Conservation (phyloP, 2,329 filamentous ascomycete genomes). For the Pestalotiopsis fici region DNA sequence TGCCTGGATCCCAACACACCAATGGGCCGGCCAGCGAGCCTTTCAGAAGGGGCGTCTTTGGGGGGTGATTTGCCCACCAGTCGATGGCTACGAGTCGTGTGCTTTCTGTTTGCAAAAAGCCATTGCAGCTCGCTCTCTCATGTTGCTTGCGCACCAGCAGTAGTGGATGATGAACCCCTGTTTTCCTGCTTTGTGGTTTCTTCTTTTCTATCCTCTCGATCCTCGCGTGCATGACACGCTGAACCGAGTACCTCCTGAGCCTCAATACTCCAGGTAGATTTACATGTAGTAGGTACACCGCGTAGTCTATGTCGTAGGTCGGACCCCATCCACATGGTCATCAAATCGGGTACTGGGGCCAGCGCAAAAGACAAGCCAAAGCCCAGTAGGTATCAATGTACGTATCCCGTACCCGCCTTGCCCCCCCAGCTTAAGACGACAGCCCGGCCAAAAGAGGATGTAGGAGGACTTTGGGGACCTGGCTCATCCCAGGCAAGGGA, state of each 20-base stretch:
- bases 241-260: neutral
- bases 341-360: too few species aligned
- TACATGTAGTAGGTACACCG: neutral
- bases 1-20: neutral
- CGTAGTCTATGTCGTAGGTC: neutral
- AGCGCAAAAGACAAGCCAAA: too few species aligned
- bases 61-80: neutral
- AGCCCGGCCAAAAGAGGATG: neutral
- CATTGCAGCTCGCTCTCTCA: neutral
- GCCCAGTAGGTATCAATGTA: too few species aligned
- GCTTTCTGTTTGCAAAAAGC: neutral
- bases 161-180: neutral
- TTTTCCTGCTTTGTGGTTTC: neutral
- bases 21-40: neutral
- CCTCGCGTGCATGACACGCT: neutral
- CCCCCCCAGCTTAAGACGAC: neutral
- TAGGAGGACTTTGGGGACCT: neutral
- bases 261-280: neutral
- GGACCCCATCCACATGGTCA: neutral
- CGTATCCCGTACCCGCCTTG: neutral
- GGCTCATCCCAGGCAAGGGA: neutral
- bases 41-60: too few species aligned
- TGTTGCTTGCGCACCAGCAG: neutral
- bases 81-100: neutral
- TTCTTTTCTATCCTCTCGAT: neutral